Base-by-base conservation (phyloP, 306 rosid species). In the Biancaea sappan region DNA sequence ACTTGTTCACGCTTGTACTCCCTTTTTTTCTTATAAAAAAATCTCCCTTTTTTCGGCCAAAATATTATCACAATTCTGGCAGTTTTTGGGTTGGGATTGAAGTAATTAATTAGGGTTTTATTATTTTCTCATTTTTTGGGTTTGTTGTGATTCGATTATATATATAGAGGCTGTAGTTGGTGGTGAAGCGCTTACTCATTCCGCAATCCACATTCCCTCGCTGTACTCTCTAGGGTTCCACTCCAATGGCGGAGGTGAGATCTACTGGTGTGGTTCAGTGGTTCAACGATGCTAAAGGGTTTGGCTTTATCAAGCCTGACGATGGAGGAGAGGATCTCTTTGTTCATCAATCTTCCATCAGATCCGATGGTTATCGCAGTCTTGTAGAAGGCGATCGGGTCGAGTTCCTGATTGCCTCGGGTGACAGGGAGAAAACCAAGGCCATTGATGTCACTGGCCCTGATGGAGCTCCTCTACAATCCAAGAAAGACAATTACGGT, bases 251-350 rank as follows among this genome's bases (percentile, higher is more conserved):
- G 57, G 94, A 83, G 60, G 86, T 83, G 83, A 83, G 90, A 57
- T 81, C 86, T n/a, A 85, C 87, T 4, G 94, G 94, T 18, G 84
- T 77, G 52, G 94, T 89, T n/a, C 83, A 79, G 61, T 87, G 94
- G 91, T 89, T 89, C 85, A 83, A 57, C 61, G 90, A 89, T 22
- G 54, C 77, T 3, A 89, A 89, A 71, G 94, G 94, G 0, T 89
- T 74, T 13, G 94, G 94, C 50, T 89, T 89, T 77, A 85, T 89
- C 83, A 79, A 82, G 44, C 94, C 94, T 37, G 90, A 89, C 26
- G 83, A 69, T 21, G 91, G 79, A 25, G 75, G 84, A 9, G 88
- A 86, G 9, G 94, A 89, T 80, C 86, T 89, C 18, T 89, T 89
- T 22, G 91, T 89, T 46, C 94, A 89, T 69, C 94, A 89, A 32